phyloP scores from a whole-genome alignment of 768 basidiomycete genomes.

The Polyporus arcularius region DNA sequence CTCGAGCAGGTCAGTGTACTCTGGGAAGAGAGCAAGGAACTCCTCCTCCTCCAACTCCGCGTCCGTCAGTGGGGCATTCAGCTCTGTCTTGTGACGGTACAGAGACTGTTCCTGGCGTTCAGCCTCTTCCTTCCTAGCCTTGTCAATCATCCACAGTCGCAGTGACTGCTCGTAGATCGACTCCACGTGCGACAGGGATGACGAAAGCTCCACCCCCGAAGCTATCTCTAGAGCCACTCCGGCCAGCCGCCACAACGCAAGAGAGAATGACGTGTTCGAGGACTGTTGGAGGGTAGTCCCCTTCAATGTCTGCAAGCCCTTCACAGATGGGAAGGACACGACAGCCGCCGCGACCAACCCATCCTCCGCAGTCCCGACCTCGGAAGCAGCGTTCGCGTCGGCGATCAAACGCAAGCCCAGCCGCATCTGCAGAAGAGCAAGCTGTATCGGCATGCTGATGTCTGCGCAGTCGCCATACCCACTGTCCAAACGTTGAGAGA shows the following conservation, averaged over 20 bases:
- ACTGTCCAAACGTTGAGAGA: conserved; percentile 67
- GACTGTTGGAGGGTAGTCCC: conserved; percentile 9
- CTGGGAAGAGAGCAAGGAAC: conserved; percentile 83
- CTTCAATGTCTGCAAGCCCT: conserved; percentile 39
- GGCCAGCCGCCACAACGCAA: conserved; percentile 50
- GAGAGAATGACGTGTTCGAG: conserved; percentile 38
- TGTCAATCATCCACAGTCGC: conserved; percentile 84
- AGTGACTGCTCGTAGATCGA: conserved; percentile 66
- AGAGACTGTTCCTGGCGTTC: conserved; percentile 68
- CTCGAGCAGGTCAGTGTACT: conserved; percentile 64
- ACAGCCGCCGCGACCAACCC: conserved; percentile 35
- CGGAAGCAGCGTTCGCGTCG: conserved; percentile 16
- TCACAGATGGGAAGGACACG: conserved; percentile 56
- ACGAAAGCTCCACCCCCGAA: conserved; percentile 38
- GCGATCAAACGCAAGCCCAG: conserved; percentile 68
- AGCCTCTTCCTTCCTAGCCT: conserved; percentile 64
- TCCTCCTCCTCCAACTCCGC: conserved; percentile 82
- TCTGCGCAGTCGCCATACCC: conserved; percentile 75
- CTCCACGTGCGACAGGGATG: conserved; percentile 42
- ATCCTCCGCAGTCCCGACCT: background rate
- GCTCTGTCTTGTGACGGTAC: conserved; percentile 65
- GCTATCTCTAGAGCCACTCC: conserved; percentile 47
- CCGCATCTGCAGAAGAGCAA: conserved; percentile 65
- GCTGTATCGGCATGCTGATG: conserved; percentile 63
- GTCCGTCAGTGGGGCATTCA: conserved; percentile 60